These are phyloP conservation scores for Begonia fuchsioides DNA, from an alignment of 306 rosid species.

Conservation along the genomic window DNA sequence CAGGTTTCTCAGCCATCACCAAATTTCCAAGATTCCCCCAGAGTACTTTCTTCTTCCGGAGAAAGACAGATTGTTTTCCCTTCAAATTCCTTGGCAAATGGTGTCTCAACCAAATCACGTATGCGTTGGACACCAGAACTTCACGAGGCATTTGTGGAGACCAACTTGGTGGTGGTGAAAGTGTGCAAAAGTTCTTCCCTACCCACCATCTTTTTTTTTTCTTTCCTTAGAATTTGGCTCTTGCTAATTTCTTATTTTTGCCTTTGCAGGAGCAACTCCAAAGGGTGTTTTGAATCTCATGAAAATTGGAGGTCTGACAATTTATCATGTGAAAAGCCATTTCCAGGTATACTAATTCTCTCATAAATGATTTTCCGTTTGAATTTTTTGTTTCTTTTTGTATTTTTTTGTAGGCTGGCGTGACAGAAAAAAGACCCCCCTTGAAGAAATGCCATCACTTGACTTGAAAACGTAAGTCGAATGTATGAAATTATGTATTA, in stretches of 20 bases:
- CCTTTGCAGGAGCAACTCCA: conserved; percentile 80
- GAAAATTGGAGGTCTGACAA: conserved; percentile 91
- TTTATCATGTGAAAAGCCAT: conserved; percentile 98
- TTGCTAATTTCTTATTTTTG: conserved; percentile 9
- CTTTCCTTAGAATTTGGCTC: conserved; percentile 7
- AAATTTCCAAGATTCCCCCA: conserved; percentile 15
- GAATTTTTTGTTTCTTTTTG: conserved; percentile 9
- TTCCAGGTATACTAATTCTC: conserved; percentile 48
- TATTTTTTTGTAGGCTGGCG: conserved; percentile 36
- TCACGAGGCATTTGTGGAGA: conserved; percentile 94
- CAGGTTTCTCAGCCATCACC: conserved; percentile 42
- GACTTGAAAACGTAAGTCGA: conserved; percentile 86
- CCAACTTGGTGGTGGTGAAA: conserved; percentile 98
- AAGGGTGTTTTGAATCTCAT: conserved; percentile 94
- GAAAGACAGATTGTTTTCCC: conserved; percentile 34
- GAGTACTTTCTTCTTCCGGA: conserved; percentile 28
- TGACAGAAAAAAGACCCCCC: conserved; percentile 46
- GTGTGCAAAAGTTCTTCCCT: conserved; percentile 33
- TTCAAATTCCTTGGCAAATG: conserved; percentile 48
- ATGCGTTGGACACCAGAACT: conserved; percentile 99
- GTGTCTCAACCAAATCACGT: conserved; percentile 58
- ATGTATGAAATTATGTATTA: background rate
- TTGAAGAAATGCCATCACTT: conserved; percentile 68
- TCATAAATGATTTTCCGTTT: conserved; percentile 1
- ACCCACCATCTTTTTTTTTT: conserved; percentile 7